phyloP scores from a whole-genome alignment of 192 early-diverging fungal species.

The Coemansia sp. region DNA sequence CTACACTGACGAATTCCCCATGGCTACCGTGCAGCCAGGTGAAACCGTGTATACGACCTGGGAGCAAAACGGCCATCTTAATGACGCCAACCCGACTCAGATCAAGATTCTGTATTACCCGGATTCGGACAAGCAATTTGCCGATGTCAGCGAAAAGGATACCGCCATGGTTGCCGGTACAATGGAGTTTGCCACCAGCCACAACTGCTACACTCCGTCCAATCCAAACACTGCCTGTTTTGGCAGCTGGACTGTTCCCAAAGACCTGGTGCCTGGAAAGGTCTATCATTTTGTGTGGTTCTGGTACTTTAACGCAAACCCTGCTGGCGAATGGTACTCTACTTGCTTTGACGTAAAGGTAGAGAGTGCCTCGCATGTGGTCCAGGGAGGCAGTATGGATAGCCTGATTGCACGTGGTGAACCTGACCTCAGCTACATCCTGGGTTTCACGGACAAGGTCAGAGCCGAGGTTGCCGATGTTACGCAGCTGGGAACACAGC shows the following conservation, averaged over 20 bases:
- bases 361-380: conserved; percentile 19
- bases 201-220: conserved; percentile 36
- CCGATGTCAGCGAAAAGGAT: conserved; percentile 22
- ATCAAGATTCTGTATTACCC: conserved; percentile 41
- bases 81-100: conserved; percentile 40
- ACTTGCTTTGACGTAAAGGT: conserved; percentile 59
- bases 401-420: conserved; percentile 9
- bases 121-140: conserved; percentile 15
- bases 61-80: conserved; percentile 58
- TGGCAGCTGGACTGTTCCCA: conserved; percentile 53
- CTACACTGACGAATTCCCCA: conserved; percentile 43
- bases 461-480: conserved; percentile 9
- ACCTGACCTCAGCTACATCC: conserved; percentile 17
- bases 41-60: conserved; percentile 52
- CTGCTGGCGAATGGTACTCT: conserved; percentile 58
- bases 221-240: conserved; percentile 53
- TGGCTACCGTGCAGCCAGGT: conserved; percentile 50
- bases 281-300: conserved; percentile 56
- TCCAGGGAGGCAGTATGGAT: conserved; percentile 4
- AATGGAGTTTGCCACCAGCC: conserved; percentile 51
- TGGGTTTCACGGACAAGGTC: conserved; percentile 17
- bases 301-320: conserved; percentile 62
- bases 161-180: conserved; percentile 28
- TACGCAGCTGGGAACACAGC: conserved; percentile 7
- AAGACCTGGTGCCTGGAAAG: conserved; percentile 43